Evolutionary conservation across 1,139 yeast genomes (phyloP), one percentile per base, ranked within the genome.

Genomic region (Blastobotrys proliferans): DNA sequence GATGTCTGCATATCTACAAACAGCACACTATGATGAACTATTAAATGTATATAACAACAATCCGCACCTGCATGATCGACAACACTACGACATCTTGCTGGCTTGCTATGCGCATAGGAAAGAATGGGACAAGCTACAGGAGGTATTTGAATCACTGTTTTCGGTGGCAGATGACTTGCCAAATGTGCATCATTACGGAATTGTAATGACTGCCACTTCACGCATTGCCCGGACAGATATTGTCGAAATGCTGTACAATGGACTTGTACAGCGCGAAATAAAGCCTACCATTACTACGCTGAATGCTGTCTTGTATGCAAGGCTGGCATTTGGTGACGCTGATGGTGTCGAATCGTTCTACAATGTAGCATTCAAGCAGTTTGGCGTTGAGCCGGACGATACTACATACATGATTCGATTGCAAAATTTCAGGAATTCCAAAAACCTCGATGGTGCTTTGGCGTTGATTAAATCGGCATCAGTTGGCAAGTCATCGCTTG

Each of bases 171-270:
- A n/a, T n/a, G 20, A 20, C 9, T 61, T 76, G 19, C 84, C 88
- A 0, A 72, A 73, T 39, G 63, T 74, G 11, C 58, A 66, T 4
- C 88, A 83, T 56, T 84, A 83, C 57, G 72, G 77, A 3, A 72
- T 79, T 27, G 79, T 83, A 4, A 77, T 87, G 76, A 65, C 69
- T 43, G 79, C 87, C 0, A 66, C 85, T 48, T 79, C 86, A 0
- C 57, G 63, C 6, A 63, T 76, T 36, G 87, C 87, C 0, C 78
- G 81, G 22, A 58, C 64, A 3, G 70, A 70, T 11, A 73, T 79
- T 47, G 74, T 82, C 10, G 74, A 77, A 31, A 64, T 67, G 41
- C 66, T 85, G 14, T 78, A 70, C 62, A 61, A 68, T 1, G 79
- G 76, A 49, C 32, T 64, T 38, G 44, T 67, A 11, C 62, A 67